Conservation (phyloP, 257 asterid species). For the Nicotiana paniculata region DNA sequence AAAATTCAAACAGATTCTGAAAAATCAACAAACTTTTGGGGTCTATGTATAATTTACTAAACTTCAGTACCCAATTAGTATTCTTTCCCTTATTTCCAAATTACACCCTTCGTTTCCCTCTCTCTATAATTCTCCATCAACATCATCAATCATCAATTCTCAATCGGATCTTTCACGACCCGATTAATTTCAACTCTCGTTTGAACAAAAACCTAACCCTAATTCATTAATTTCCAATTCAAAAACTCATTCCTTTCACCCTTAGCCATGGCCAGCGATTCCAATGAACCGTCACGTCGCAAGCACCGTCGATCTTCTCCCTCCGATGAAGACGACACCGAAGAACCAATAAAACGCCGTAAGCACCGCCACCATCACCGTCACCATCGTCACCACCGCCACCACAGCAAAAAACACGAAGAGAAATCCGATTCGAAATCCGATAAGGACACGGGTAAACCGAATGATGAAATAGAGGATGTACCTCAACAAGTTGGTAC, state of each 20-base stretch:
- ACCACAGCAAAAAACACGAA: conserved; percentile 43
- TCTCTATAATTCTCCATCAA: not conserved
- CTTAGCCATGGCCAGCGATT: conserved; percentile 52
- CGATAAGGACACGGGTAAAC: not conserved
- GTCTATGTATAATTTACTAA: not conserved
- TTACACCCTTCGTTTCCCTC: not conserved
- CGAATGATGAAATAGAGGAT: not conserved
- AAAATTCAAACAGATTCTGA: not conserved
- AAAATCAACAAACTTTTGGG: not conserved
- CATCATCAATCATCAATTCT: not conserved
- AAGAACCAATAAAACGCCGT: conserved; percentile 73
- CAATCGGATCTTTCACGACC: not conserved
- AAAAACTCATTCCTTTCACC: not conserved
- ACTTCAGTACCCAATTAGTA: not conserved
- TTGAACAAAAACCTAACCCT: conserved; percentile 25
- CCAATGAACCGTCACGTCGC: conserved; percentile 50
- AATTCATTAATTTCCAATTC: not conserved
- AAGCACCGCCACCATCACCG: conserved; percentile 73
- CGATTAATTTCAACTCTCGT: not conserved
- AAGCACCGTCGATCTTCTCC: conserved; percentile 73
- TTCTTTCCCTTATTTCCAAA: not conserved
- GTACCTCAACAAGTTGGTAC: conserved; percentile 20
- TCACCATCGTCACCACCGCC: conserved; percentile 53
- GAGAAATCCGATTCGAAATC: conserved; percentile 20
- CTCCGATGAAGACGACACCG: conserved; percentile 48